These are phyloP conservation scores for Candida berthetii DNA, from an alignment of 805 yeast genomes.

Conservation along the genomic window DNA sequence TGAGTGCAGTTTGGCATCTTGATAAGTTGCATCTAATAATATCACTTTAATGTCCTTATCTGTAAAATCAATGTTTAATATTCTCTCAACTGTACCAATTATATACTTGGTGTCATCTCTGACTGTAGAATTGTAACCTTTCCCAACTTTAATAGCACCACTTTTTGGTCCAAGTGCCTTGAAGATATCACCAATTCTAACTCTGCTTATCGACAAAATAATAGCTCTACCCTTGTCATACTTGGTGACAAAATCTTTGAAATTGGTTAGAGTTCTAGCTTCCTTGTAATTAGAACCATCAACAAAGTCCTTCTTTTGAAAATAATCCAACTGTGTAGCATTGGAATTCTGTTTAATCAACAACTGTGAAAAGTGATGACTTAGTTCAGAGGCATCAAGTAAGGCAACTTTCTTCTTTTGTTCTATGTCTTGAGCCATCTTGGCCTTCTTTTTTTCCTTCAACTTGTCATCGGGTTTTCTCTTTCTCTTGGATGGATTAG, in stretches of 20 bases:
- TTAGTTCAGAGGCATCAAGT: conserved; percentile 52
- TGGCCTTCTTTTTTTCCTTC: conserved; percentile 58
- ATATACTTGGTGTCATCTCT: conserved; percentile 20
- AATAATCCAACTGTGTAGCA: conserved; percentile 69
- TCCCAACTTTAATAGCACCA: conserved; percentile 18
- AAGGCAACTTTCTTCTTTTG: conserved; percentile 50
- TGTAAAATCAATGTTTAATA: conserved; percentile 11
- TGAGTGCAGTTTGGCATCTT: conserved; percentile 19
- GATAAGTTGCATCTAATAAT: conserved; percentile 19
- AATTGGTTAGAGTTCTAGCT: conserved; percentile 47
- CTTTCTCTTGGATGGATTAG: conserved; percentile 16
- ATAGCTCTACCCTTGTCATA: conserved; percentile 40
- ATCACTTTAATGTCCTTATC: conserved; percentile 16
- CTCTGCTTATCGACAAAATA: conserved; percentile 68
- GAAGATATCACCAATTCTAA: conserved; percentile 82
- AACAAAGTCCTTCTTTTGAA: conserved; percentile 49
- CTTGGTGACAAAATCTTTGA: conserved; percentile 45
- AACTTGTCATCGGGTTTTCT: conserved; percentile 34
- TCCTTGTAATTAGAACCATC: conserved; percentile 55
- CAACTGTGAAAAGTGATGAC: conserved; percentile 59
- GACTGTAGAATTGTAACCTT: conserved; percentile 18
- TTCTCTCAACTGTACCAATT: conserved; percentile 20
- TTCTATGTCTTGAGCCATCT: conserved; percentile 58
- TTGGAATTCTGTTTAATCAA: conserved; percentile 58
- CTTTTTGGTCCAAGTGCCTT: conserved; percentile 41